Conservation (phyloP, 1,284 basidiomycete species). For the Jaminaea rosea region DNA sequence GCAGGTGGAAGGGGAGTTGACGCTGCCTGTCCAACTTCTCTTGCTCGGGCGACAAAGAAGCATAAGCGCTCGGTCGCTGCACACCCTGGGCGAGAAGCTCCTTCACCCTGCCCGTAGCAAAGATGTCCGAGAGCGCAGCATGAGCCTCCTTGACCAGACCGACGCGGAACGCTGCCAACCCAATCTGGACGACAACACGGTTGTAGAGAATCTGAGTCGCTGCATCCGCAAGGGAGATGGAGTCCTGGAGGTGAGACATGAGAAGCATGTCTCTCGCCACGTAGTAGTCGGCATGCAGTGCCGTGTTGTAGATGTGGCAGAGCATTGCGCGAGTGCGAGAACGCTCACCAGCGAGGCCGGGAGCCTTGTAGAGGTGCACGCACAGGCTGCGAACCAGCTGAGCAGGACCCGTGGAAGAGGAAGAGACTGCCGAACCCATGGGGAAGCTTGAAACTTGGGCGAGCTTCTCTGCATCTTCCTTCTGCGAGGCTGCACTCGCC, state of each 20-base stretch:
- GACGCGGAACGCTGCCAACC: slow-evolving; percentile 88
- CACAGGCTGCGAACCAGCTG: slow-evolving; percentile 78
- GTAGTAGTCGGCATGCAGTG: slow-evolving; percentile 91
- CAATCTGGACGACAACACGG: slow-evolving; percentile 91
- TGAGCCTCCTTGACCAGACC: slow-evolving; percentile 93
- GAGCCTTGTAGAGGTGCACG: slow-evolving; percentile 81
- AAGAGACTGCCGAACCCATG: background rate
- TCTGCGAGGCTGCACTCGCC: slow-evolving; percentile 43
- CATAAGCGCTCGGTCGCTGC: slow-evolving; percentile 76
- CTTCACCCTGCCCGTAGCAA: slow-evolving; percentile 86
- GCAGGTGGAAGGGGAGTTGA: slow-evolving; percentile 98
- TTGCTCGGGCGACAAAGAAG: slow-evolving; percentile 73
- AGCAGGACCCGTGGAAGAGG: slow-evolving; percentile 50
- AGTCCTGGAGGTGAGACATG: slow-evolving; percentile 97
- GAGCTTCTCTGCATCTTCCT: slow-evolving; percentile 17
- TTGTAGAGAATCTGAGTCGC: slow-evolving; percentile 98
- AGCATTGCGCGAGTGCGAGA: slow-evolving; percentile 93
- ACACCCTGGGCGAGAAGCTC: slow-evolving; percentile 95
- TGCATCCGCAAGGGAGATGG: slow-evolving; percentile 88
- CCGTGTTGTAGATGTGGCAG: slow-evolving; percentile 86
- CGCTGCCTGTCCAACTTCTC: slow-evolving; percentile 92
- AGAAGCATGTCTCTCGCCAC: slow-evolving; percentile 94
- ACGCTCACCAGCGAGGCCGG: slow-evolving; percentile 63
- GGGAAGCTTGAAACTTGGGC: slow-evolving; percentile 9
- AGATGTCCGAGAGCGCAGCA: slow-evolving; percentile 85